Evolutionary conservation across 805 yeast species (phyloP).

Genomic region (Monosporozyma unispora): DNA sequence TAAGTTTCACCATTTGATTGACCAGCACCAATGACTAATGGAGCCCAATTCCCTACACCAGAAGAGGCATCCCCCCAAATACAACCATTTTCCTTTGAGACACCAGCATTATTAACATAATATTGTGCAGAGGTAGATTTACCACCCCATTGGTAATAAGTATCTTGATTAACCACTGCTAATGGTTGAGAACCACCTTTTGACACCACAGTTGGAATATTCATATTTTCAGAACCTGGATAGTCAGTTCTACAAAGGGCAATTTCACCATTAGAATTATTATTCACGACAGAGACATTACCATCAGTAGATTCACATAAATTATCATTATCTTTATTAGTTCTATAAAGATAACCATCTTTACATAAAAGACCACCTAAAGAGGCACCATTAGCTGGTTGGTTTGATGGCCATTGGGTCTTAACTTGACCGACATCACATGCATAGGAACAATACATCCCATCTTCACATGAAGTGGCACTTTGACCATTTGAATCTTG

Average conservation of each 20-base stretch:
- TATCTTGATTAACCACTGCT: conserved; percentile 69
- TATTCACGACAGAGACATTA: conserved; percentile 58
- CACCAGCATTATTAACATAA: conserved; percentile 96
- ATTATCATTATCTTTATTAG: conserved; percentile 56
- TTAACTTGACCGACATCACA: conserved; percentile 98
- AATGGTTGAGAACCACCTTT: conserved; percentile 60
- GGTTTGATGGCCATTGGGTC: conserved; percentile 91
- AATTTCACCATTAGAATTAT: conserved; percentile 52
- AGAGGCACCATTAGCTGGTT: conserved; percentile 83
- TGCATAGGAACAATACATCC: conserved; percentile 93
- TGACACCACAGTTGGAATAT: conserved; percentile 73
- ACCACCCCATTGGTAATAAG: conserved; percentile 79
- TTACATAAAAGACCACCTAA: conserved; percentile 90
- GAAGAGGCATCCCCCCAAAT: conserved; percentile 80
- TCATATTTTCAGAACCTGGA: conserved; percentile 99
- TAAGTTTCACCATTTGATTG: conserved; percentile 61
- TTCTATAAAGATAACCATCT: conserved; percentile 73
- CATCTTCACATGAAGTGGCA: conserved; percentile 64
- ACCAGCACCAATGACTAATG: conserved; percentile 91
- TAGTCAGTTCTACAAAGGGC: conserved; percentile 97
- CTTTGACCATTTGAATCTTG: conserved; percentile 42
- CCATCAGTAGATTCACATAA: conserved; percentile 84
- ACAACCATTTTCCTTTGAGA: conserved; percentile 83
- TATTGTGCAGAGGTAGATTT: conserved; percentile 85
- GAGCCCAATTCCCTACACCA: conserved; percentile 96